Conservation (phyloP, 2,329 filamentous ascomycete genomes). For the Colletotrichum sojae region DNA sequence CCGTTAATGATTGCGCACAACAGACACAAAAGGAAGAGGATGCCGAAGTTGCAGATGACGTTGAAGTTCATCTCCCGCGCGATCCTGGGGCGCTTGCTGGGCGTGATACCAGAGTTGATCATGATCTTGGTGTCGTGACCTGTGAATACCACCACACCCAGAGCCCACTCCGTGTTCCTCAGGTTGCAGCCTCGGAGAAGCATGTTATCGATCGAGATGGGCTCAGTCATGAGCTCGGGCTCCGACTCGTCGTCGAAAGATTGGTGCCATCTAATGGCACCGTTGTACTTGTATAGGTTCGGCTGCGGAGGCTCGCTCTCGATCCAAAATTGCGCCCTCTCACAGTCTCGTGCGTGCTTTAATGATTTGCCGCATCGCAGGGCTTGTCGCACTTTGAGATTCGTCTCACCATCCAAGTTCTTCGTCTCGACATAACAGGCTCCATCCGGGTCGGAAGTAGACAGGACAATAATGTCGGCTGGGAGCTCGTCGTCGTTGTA, state of each 20-base stretch:
- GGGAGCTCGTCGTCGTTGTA: constrained; percentile 98
- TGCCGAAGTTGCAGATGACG: constrained; percentile 94
- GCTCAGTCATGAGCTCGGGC: constrained; percentile 86
- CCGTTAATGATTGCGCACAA: constrained; percentile 89
- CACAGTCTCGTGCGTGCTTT: constrained; percentile 92
- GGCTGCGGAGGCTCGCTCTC: constrained; percentile 93
- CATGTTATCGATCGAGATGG: constrained; percentile 95
- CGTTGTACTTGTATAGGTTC: constrained; percentile 96
- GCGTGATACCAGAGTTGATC: constrained; percentile 97
- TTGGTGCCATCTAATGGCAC: constrained; percentile 89
- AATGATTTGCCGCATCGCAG: constrained; percentile 87
- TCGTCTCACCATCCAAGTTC: constrained; percentile 97
- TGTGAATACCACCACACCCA: constrained; percentile 94
- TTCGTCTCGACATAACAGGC: constrained; percentile 99
- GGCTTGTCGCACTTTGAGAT: constrained; percentile 93
- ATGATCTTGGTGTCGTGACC: constrained; percentile 99
- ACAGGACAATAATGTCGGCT: constrained; percentile 91
- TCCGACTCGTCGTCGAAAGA: constrained; percentile 73
- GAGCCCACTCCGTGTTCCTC: constrained; percentile 95
- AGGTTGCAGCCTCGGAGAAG: constrained; percentile 93
- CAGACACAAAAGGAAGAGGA: constrained; percentile 91
- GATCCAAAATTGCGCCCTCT: constrained; percentile 87
- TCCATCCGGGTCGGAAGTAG: constrained; percentile 93
- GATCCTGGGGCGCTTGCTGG: constrained; percentile 92
- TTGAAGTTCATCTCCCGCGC: constrained; percentile 97